These are phyloP conservation scores for Umbelopsis sp. DNA, from an alignment of 192 early-diverging fungal genomes.

Conservation along the genomic window DNA sequence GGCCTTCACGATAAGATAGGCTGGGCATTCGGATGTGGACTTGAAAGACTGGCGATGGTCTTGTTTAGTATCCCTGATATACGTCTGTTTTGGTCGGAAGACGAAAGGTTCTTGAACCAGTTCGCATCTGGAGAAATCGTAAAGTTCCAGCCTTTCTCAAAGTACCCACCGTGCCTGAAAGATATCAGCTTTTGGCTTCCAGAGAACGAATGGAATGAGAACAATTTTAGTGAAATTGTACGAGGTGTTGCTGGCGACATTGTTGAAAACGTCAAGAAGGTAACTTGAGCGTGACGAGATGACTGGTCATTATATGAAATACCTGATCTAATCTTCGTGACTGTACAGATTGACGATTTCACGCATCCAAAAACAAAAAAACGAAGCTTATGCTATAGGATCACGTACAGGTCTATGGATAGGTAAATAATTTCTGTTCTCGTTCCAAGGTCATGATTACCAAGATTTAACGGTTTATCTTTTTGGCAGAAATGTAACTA, in stretches of 20 bases:
- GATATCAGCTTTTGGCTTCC: conserved; percentile 94
- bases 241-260: conserved; percentile 91
- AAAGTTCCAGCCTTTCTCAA: conserved; percentile 86
- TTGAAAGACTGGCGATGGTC: conserved; percentile 95
- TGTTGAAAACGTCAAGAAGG: conserved; percentile 85
- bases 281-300: conserved; percentile 29
- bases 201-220: conserved; percentile 75
- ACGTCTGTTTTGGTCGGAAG: conserved; percentile 92
- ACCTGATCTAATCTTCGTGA: background rate
- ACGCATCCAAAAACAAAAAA: conserved; percentile 82
- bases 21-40: conserved; percentile 98
- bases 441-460: no score
- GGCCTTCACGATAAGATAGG: conserved; percentile 78
- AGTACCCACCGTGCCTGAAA: conserved; percentile 90
- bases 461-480: background rate
- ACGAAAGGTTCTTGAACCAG: conserved; percentile 84
- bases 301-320: background rate
- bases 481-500: conserved; percentile 78
- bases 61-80: conserved; percentile 96
- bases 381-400: conserved; percentile 87
- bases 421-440: conserved; percentile 45
- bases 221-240: conserved; percentile 92
- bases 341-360: conserved; percentile 83
- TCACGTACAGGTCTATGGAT: conserved; percentile 97
- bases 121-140: conserved; percentile 70